Base-by-base conservation (phyloP, 1,284 basidiomycete species). In the Nidula niveotomentosa region DNA sequence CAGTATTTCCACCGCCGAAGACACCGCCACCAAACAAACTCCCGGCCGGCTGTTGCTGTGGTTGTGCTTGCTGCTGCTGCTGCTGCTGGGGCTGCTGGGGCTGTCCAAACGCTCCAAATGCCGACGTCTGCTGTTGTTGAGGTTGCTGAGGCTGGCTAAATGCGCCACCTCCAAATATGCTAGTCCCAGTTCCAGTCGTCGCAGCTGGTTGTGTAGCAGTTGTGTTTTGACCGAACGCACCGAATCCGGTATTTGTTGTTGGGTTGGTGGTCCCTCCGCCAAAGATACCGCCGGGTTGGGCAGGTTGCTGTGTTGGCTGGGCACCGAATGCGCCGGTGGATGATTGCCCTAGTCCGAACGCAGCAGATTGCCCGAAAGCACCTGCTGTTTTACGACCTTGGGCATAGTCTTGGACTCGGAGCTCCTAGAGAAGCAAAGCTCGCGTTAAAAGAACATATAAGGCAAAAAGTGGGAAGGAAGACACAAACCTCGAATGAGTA, bases 401-500 rank as follows among this genome's bases (percentile, higher is more conserved):
- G 43, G 77, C 71, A 58, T 91, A 92, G 63, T 91, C 89, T 79
- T 91, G 89, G 15, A 78, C 49, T 53, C 88, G 84, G 36, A 92
- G 65, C 77, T 91, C 89, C 88, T 91, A 45, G 10, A 46, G 30
- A 30, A 30, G 30, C 30, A 30, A 5, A 30, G 30, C 5, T 30
- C 30, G 30, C 30, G 30, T 30, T 30, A 30, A 30, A 30, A 30
- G 30, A 30, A 30, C 3, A 6, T 12, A 35, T n/a, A 43, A 49
- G 18, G 41, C 51, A 30, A 30, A 30, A 30, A 6, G 1, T 30
- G 30, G 30, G 30, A 30, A 30, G 30, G 30, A 30, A 30, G 30
- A 30, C 5, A 30, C 77, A 49, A 53, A 86, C 88, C 73, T 91
- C 90, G 55, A 88, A 79, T n/a, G 89, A 91, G 54, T 78, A 82